phyloP scores from a whole-genome alignment of 2,329 filamentous ascomycete genomes.

The Ophiostoma perfectum region DNA sequence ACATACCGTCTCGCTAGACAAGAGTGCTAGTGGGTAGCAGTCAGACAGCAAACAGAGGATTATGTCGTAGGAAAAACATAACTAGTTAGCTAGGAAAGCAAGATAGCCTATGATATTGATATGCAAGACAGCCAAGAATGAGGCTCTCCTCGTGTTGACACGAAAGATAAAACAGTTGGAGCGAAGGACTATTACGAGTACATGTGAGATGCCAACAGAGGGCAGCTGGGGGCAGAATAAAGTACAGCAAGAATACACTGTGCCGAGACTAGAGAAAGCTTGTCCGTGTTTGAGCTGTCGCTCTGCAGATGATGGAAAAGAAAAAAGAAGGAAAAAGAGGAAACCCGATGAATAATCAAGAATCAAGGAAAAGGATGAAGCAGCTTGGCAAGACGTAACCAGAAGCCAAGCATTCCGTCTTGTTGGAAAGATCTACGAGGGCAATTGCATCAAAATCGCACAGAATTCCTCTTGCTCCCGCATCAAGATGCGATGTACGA shows the following conservation, averaged over 20 bases:
- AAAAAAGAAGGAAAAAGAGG: background rate
- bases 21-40: background rate
- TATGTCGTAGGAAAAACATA: background rate
- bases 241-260: background rate
- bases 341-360: background rate
- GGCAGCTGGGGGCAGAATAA: background rate
- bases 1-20: background rate
- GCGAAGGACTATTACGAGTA: background rate
- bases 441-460: background rate
- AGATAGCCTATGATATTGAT: background rate
- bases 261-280: background rate
- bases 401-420: background rate
- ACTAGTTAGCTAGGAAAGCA: background rate
- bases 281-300: background rate
- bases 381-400: slow-evolving; percentile 1
- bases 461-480: background rate
- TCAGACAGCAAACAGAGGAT: background rate
- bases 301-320: background rate
- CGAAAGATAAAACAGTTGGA: slow-evolving; percentile 4
- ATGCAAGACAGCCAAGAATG: background rate
- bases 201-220: background rate
- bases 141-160: background rate
- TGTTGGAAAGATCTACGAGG: background rate
- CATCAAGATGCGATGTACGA: background rate
- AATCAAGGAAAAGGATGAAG: background rate